Evolutionary conservation across 495 filamentous ascomycete genomes (phyloP).

Genomic region (Daldinia childiae): DNA sequence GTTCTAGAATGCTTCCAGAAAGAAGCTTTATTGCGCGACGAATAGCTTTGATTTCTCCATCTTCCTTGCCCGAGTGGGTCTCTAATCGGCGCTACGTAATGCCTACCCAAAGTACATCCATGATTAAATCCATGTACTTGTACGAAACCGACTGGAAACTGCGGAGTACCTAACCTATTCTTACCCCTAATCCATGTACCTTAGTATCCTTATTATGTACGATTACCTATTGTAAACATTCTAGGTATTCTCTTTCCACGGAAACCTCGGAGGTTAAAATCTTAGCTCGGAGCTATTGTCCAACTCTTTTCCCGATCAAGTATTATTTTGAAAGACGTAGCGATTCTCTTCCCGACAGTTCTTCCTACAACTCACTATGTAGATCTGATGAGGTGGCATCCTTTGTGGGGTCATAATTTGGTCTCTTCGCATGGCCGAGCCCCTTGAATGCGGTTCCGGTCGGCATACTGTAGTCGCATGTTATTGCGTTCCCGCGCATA

Average conservation of each 20-base stretch:
- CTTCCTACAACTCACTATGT: constrained; percentile 6
- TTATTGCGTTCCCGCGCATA: constrained; percentile 27
- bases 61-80: constrained; percentile 9
- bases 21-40: constrained; percentile 14
- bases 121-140: constrained; percentile 4
- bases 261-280: constrained; percentile 31
- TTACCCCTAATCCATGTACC: neutral
- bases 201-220: neutral
- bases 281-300: constrained; percentile 35
- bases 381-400: constrained; percentile 33
- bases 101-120: constrained; percentile 10
- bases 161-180: constrained; percentile 12
- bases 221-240: neutral
- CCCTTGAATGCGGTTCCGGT: constrained; percentile 33
- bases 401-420: constrained; percentile 32
- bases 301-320: neutral
- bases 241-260: constrained; percentile 8
- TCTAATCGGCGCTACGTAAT: constrained; percentile 39
- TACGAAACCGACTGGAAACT: constrained; percentile 19
- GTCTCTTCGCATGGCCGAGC: constrained; percentile 18
- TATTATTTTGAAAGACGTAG: neutral
- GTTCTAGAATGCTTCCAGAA: constrained; percentile 45
- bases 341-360: neutral
- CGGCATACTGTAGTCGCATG: constrained; percentile 31
- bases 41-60: constrained; percentile 20